These are phyloP conservation scores for Fusarium mexicanum DNA, from an alignment of 2,329 filamentous ascomycete genomes.

Conservation along the genomic window DNA sequence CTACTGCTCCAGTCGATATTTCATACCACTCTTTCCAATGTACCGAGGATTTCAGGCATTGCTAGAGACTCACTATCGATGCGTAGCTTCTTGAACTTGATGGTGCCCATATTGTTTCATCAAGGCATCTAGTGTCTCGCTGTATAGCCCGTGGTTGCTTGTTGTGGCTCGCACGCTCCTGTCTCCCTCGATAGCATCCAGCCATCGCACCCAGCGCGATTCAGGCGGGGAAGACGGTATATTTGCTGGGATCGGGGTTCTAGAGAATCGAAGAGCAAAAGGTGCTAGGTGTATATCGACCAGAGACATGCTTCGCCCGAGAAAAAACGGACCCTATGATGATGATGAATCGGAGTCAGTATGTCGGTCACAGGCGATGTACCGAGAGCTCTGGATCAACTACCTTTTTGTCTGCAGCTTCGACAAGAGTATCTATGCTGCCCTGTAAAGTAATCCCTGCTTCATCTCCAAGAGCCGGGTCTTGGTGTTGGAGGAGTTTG, in stretches of 20 bases:
- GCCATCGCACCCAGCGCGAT: constrained; percentile 74
- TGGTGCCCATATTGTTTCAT: not conserved
- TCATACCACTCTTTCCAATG: not conserved
- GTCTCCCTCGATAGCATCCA: constrained; percentile 73
- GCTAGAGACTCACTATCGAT: not conserved
- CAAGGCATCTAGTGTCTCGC: constrained; percentile 68
- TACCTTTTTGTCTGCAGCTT: constrained; percentile 59
- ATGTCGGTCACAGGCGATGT: not conserved
- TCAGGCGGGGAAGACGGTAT: constrained; percentile 72
- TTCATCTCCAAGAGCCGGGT: constrained; percentile 65
- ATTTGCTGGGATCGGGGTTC: constrained; percentile 71
- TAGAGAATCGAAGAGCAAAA: constrained; percentile 75
- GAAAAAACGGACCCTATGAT: constrained; percentile 73
- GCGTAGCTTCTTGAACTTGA: not conserved
- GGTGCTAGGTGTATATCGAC: constrained; percentile 82
- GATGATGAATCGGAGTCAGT: not conserved
- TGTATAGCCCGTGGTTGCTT: constrained; percentile 64
- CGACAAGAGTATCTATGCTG: constrained; percentile 65
- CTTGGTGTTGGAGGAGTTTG: constrained; percentile 73
- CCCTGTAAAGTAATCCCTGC: constrained; percentile 69
- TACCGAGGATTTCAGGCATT: not conserved
- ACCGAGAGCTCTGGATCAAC: not conserved
- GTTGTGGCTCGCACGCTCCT: constrained; percentile 72
- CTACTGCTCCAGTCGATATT: not conserved
- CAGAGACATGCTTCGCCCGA: constrained; percentile 60